Evolutionary conservation across 495 filamentous ascomycete species (phyloP).

Genomic region (Penicillium psychrofluorescens): DNA sequence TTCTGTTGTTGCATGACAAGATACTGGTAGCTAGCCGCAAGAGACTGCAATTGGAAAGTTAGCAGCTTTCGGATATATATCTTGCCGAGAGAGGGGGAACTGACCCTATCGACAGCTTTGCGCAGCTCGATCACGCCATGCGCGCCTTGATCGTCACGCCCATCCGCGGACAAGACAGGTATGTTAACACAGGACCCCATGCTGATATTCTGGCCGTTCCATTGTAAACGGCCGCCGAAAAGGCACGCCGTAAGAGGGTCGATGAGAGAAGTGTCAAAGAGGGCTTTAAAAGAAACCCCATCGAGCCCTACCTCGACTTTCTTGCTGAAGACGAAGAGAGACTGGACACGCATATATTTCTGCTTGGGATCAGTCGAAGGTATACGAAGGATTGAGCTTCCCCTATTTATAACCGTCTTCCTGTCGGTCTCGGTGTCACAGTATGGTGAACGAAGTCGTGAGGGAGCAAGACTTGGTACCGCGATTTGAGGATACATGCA

Average conservation of each 20-base stretch:
- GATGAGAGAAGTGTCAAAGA: slow-evolving; percentile 29
- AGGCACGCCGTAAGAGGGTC: slow-evolving; percentile 39
- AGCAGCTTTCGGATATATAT: no score
- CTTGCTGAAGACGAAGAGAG: neutral
- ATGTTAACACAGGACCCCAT: slow-evolving; percentile 16
- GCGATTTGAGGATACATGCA: slow-evolving; percentile 46
- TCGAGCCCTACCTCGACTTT: neutral
- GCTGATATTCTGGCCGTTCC: slow-evolving; percentile 3
- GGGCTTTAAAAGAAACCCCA: neutral
- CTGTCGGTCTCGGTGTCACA: no score
- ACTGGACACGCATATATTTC: no score
- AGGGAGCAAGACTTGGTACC: slow-evolving; percentile 11
- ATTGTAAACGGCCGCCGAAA: slow-evolving; percentile 42
- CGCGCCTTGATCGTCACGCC: slow-evolving; percentile 12
- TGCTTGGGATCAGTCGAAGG: no score
- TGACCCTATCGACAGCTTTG: slow-evolving; percentile 28
- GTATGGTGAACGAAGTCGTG: no score
- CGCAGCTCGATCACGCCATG: slow-evolving; percentile 32
- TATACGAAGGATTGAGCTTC: no score
- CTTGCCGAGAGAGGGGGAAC: neutral
- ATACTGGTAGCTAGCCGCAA: no score
- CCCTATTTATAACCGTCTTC: no score
- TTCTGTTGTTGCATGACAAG: no score
- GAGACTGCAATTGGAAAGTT: no score
- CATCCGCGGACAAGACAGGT: slow-evolving; percentile 46